Conservation (phyloP, 495 filamentous ascomycete genomes). For the Rhypophila decipiens region DNA sequence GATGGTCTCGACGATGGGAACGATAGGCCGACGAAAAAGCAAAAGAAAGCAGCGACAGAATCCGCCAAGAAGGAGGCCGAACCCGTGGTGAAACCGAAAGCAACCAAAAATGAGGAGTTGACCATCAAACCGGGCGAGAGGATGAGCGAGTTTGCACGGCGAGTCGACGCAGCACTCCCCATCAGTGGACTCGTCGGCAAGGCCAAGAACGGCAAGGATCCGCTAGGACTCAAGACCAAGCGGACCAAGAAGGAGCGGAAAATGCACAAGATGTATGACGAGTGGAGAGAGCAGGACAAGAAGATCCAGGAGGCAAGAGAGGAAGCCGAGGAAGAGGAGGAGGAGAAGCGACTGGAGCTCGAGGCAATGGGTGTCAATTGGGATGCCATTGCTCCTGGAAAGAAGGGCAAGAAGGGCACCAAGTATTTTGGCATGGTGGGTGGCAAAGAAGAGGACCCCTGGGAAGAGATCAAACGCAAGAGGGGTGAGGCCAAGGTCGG, state of each 20-base stretch:
- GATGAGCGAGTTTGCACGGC: conserved; percentile 72
- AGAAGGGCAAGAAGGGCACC: conserved; percentile 48
- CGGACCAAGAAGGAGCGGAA: conserved; percentile 74
- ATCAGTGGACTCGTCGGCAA: conserved; percentile 57
- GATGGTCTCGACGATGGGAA: conserved; percentile 66
- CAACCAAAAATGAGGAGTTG: conserved; percentile 19
- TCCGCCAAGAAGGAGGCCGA: conserved; percentile 10
- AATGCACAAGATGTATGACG: conserved; percentile 70
- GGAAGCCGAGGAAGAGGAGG: conserved; percentile 57
- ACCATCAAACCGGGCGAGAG: conserved; percentile 77
- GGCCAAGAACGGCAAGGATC: conserved; percentile 40
- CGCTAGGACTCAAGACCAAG: conserved; percentile 49
- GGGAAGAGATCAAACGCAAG: conserved; percentile 62
- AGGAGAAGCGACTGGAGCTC: conserved; percentile 57
- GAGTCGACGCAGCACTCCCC: conserved; percentile 82
- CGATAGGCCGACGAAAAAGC: conserved; percentile 26
- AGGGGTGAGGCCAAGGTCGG: conserved; percentile 52
- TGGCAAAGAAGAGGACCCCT: conserved; percentile 60
- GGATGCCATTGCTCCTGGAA: conserved; percentile 34
- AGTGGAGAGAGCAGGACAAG: conserved; percentile 66
- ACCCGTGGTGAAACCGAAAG: not conserved
- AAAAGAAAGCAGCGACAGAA: conserved; percentile 38
- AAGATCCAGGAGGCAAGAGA: conserved; percentile 51
- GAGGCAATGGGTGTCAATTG: conserved; percentile 48
- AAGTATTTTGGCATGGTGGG: conserved; percentile 33